These are phyloP conservation scores for Protomyces macrosporus DNA, from an alignment of 1,139 yeast species.

Conservation along the genomic window DNA sequence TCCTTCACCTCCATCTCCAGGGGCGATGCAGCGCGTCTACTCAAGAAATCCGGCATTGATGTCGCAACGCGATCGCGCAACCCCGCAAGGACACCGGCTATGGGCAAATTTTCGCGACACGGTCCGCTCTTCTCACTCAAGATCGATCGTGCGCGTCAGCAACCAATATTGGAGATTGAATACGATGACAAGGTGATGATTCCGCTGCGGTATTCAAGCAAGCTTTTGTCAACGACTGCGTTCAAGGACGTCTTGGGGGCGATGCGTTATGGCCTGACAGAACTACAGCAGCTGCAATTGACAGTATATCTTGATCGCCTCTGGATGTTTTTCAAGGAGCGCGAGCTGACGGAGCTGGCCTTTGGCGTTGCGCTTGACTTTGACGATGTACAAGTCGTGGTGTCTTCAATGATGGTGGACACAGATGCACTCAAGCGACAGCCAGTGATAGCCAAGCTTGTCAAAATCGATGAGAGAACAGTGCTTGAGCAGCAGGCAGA, in stretches of 20 bases:
- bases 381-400: slow-evolving; percentile 4
- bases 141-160: not conserved
- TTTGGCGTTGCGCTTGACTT: slow-evolving; percentile 1
- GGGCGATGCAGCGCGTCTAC: slow-evolving; percentile 4
- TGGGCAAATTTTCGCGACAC: not conserved
- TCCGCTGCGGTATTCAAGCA: not conserved
- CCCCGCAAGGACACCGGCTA: not conserved
- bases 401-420: slow-evolving; percentile 3
- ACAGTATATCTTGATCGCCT: slow-evolving; percentile 1
- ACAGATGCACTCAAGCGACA: slow-evolving; percentile 12
- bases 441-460: not conserved
- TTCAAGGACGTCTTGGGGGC: not conserved
- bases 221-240: not conserved
- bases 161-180: not conserved
- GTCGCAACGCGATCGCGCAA: not conserved
- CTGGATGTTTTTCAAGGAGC: slow-evolving; percentile 7
- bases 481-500: slow-evolving; percentile 3
- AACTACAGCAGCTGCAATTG: slow-evolving; percentile 6
- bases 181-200: not conserved
- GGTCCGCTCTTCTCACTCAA: slow-evolving; percentile 5
- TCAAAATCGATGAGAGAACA: not conserved
- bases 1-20: not conserved
- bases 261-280: slow-evolving; percentile 2
- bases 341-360: slow-evolving; percentile 1
- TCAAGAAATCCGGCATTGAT: not conserved